These are phyloP conservation scores for Chlamydomonas incerta DNA, from an alignment of 139 green algal species.

Conservation along the genomic window DNA sequence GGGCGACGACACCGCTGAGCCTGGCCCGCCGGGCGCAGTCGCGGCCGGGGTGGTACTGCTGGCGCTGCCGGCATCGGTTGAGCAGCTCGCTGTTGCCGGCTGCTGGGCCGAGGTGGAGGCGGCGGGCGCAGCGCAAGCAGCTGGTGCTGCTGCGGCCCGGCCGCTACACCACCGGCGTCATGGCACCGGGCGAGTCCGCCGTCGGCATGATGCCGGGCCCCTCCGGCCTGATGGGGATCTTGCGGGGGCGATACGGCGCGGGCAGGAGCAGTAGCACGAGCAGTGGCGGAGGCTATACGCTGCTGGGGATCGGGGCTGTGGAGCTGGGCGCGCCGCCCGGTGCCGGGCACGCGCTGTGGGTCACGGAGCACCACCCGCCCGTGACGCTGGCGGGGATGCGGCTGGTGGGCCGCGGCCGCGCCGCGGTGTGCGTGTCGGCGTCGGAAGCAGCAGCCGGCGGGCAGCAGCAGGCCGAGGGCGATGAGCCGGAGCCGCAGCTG, in stretches of 20 bases:
- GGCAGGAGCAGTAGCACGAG: neutral
- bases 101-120: neutral
- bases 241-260: neutral
- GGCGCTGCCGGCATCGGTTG: constrained; percentile 2
- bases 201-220: too few relatives aligned
- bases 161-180: neutral
- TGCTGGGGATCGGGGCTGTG: constrained; percentile 22
- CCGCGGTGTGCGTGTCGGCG: constrained; percentile 28
- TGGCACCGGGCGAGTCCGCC: neutral
- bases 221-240: too few relatives aligned
- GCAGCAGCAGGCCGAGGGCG: too few relatives aligned
- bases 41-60: neutral
- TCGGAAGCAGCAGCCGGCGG: too few relatives aligned
- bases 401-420: constrained; percentile 19
- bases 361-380: neutral
- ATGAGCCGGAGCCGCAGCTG: neutral
- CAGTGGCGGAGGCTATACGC: neutral
- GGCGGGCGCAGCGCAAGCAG: neutral
- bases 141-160: constrained; percentile 39
- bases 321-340: neutral
- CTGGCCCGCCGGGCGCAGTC: neutral
- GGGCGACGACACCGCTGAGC: neutral
- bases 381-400: constrained; percentile 18
- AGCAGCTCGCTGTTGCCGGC: neutral
- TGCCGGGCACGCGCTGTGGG: neutral